Conservation (phyloP, 1,139 yeast genomes). For the Hyphopichia burtonii region DNA sequence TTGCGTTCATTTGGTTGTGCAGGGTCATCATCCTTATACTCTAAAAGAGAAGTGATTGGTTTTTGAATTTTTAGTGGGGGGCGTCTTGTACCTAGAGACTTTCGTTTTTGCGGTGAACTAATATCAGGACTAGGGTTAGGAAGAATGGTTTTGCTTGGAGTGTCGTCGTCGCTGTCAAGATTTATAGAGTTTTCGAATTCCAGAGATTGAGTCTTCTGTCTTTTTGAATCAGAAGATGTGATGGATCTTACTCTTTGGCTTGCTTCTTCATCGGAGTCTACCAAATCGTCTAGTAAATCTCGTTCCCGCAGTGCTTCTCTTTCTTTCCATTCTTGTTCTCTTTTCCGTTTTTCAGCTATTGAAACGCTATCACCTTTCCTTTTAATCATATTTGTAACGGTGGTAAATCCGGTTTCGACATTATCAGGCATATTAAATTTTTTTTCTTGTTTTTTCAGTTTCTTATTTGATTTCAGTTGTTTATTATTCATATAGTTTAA, state of each 20-base stretch:
- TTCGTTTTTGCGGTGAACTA: not conserved
- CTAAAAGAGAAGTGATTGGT: constrained; percentile 3
- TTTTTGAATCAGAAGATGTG: not conserved
- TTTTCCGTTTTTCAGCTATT: constrained; percentile 1
- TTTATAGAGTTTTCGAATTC: not conserved
- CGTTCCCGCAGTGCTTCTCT: not conserved
- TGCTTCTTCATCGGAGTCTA: constrained; percentile 4
- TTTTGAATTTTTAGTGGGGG: not conserved
- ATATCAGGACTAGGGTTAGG: not conserved
- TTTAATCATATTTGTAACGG: constrained; percentile 52
- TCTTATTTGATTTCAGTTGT: constrained; percentile 6
- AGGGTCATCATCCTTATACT: constrained; percentile 2
- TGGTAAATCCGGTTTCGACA: constrained; percentile 67
- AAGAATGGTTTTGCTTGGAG: not conserved
- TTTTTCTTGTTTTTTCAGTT: constrained; percentile 22
- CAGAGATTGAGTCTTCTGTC: not conserved
- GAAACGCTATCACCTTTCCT: constrained; percentile 16
- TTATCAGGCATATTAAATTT: constrained; percentile 77
- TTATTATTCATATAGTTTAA: constrained; percentile 39
- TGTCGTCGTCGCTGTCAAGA: not conserved
- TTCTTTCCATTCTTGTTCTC: constrained; percentile 3
- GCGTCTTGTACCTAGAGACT: not conserved
- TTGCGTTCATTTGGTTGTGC: not conserved
- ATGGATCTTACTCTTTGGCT: constrained; percentile 4
- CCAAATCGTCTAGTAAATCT: constrained; percentile 1